These are phyloP conservation scores for Sphaceloma murrayae DNA, from an alignment of 2,329 filamentous ascomycete genomes.

Conservation along the genomic window DNA sequence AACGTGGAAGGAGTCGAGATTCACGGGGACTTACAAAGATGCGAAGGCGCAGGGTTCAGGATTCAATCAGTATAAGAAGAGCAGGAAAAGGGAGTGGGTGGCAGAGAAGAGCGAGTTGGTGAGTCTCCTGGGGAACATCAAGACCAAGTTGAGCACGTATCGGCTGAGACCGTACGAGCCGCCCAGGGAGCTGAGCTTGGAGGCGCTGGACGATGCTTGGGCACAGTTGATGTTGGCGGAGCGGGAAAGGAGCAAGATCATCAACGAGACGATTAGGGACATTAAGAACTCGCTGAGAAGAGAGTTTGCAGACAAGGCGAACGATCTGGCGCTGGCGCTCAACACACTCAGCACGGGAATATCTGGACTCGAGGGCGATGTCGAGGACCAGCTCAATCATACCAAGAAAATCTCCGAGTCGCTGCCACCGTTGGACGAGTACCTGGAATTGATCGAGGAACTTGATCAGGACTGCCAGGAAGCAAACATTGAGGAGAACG, in stretches of 20 bases:
- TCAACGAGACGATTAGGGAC: slow-evolving; percentile 97
- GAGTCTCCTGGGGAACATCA: slow-evolving; percentile 91
- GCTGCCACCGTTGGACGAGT: slow-evolving; percentile 79
- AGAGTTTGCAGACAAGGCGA: slow-evolving; percentile 94
- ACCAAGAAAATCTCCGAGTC: slow-evolving; percentile 78
- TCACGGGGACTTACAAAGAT: slow-evolving; percentile 85
- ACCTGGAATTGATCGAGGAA: slow-evolving; percentile 74
- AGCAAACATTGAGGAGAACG: slow-evolving; percentile 98
- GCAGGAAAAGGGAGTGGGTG: slow-evolving; percentile 88
- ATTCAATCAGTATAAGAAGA: slow-evolving; percentile 83
- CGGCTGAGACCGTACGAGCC: slow-evolving; percentile 84
- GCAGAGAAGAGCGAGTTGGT: slow-evolving; percentile 95
- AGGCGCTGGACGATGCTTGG: slow-evolving; percentile 78
- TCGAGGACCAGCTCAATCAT: slow-evolving; percentile 87
- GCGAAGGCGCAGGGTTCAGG: slow-evolving; percentile 76
- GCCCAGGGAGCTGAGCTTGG: slow-evolving; percentile 70
- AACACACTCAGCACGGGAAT: slow-evolving; percentile 93
- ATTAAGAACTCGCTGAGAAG: slow-evolving; percentile 93
- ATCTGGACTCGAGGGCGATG: slow-evolving; percentile 91
- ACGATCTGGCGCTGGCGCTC: slow-evolving; percentile 90
- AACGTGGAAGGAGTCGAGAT: slow-evolving; percentile 68
- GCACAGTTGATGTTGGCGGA: slow-evolving; percentile 68
- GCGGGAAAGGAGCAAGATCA: slow-evolving; percentile 79
- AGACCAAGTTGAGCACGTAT: slow-evolving; percentile 95
- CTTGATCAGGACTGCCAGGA: slow-evolving; percentile 85